Evolutionary conservation across 768 basidiomycete species (phyloP), one percentile per base, ranked within the genome.

Genomic region (Trametes villosa): DNA sequence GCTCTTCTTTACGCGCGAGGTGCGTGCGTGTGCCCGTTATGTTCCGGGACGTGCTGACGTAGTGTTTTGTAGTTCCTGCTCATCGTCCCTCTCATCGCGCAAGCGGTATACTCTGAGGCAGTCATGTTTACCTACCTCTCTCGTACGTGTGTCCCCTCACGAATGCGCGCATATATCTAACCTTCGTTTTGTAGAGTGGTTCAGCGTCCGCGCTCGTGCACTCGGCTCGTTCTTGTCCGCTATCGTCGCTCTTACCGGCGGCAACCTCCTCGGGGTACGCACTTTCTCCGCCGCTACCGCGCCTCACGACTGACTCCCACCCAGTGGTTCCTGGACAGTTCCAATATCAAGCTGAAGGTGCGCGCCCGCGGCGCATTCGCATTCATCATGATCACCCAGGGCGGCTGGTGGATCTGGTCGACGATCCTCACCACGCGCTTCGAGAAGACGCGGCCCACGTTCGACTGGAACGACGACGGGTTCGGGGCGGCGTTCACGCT

Each of bases 401-500:
- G 38, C 47, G 56, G 18, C 26, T 57, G 56, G 56, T 57, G 56
- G 56, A 49, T 57, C 47, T 57, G 56, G 56, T 40, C 56, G 47
- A 49, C 48, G 47, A 49, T 57, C 56, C 56, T 57, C 29, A 57
- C 56, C n/a, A 57, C 56, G 56, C 56, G 56, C 27, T 57, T 41
- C 56, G 40, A 57, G n/a, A 47, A 29, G 38, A 49, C 47, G 56
- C 36, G 47, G n/a, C 56, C 56, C 47, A 57, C 56, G 56, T 57
- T 41, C 56, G 56, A 57, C 48, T 57, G 56, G 56, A 38, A 18
- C 36, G 47, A 49, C 56, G 56, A 17, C n/a, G 56, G 56, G 18
- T 57, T 57, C 56, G 47, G n/a, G 34, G 20, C 36, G 18, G 56
- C 38, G 45, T 57, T 57, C 47, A 41, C 56, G 47, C 56, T 57